Percentiles rank a stretch among this genome's conserved stretches.
phyloP scores from a whole-genome alignment of 179 eudicot species.

The Nepenthes alata region DNA sequence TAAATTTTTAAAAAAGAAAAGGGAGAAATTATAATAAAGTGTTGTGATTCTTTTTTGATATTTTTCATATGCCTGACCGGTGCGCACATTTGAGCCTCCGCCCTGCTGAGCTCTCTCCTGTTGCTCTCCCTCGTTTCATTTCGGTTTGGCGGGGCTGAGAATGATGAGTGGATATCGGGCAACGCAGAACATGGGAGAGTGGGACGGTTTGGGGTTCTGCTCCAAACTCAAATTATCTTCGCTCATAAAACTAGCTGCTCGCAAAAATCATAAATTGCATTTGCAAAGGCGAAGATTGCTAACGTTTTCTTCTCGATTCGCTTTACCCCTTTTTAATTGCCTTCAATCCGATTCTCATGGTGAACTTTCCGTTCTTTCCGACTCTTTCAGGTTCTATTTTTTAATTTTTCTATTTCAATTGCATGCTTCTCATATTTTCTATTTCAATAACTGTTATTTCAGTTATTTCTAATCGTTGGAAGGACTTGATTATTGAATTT shows the following conservation, averaged over 20 bases:
- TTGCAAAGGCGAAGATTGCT: not conserved
- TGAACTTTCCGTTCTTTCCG: slow-evolving; percentile 13
- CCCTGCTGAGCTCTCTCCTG: too few species aligned
- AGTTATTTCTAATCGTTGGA: too few species aligned
- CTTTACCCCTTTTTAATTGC: slow-evolving; percentile 11
- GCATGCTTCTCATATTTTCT: not conserved
- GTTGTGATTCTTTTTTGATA: too few species aligned
- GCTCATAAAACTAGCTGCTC: not conserved
- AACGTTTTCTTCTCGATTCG: slow-evolving; percentile 6
- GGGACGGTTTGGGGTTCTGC: not conserved
- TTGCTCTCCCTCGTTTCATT: too few species aligned
- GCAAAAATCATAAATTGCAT: not conserved
- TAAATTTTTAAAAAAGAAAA: too few species aligned
- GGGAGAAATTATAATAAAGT: too few species aligned
- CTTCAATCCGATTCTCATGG: slow-evolving; percentile 14
- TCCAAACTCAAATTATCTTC: slow-evolving; percentile 6
- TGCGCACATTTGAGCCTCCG: too few species aligned
- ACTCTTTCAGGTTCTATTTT: slow-evolving; percentile 22
- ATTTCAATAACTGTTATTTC: not conserved
- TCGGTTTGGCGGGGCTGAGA: not conserved
- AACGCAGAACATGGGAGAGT: slow-evolving; percentile 21
- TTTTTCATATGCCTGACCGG: too few species aligned
- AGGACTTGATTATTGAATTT: too few species aligned
- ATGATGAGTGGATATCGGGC: slow-evolving; percentile 26
- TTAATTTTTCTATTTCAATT: not conserved